These are phyloP conservation scores for Ajuga reptans DNA, from an alignment of 305 asterid genomes.

Conservation along the genomic window DNA sequence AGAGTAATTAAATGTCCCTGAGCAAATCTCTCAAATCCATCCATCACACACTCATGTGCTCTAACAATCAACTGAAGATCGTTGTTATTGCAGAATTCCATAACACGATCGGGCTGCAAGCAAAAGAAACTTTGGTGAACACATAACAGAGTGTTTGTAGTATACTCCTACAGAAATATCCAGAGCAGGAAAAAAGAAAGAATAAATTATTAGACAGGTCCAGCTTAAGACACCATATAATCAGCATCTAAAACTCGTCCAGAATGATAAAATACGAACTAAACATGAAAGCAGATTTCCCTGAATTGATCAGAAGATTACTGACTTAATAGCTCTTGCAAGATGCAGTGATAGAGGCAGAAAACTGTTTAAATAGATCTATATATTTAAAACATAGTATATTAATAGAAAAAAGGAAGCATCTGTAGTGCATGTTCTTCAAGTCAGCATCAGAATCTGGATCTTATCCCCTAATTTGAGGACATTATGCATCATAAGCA, in stretches of 20 bases:
- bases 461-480: background rate
- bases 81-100: conserved; percentile 95
- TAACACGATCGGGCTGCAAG: conserved; percentile 94
- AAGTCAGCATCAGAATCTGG: background rate
- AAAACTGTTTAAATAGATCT: too few relatives aligned
- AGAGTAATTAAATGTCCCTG: conserved; percentile 97
- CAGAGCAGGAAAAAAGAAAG: background rate
- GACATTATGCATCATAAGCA: background rate
- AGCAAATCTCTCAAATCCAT: conserved; percentile 99
- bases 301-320: background rate
- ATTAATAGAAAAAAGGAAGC: background rate
- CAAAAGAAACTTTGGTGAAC: conserved; percentile 5
- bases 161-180: background rate
- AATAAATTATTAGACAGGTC: background rate
- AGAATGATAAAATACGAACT: background rate
- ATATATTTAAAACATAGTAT: too few relatives aligned
- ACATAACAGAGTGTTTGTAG: background rate
- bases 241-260: background rate
- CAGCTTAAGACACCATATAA: background rate
- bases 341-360: too few relatives aligned
- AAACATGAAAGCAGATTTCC: background rate
- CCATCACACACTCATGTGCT: conserved; percentile 99
- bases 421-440: background rate
- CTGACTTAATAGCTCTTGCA: background rate
- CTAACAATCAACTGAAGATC: conserved; percentile 95